phyloP scores from a whole-genome alignment of 192 early-diverging fungal species.

The Thamnidium elegans region DNA sequence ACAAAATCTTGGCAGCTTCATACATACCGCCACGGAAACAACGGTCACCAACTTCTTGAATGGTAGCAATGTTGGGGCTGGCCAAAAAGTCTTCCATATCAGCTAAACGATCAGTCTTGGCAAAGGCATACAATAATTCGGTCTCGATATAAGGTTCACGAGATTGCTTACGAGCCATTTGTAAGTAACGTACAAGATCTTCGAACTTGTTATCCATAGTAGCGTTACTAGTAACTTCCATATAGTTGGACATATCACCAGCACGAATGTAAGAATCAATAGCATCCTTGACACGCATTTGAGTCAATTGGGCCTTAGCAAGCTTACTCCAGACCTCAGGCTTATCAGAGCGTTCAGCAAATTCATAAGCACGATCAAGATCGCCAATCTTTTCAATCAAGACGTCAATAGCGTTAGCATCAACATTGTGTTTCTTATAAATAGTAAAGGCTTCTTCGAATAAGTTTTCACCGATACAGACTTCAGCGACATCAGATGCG shows the following conservation, averaged over 20 bases:
- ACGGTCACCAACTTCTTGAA: conserved; percentile 89
- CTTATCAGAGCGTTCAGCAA: conserved; percentile 87
- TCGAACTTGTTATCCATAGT: conserved; percentile 86
- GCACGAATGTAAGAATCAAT: conserved; percentile 97
- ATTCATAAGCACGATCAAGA: conserved; percentile 95
- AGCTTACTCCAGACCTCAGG: conserved; percentile 95
- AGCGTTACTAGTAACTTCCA: conserved; percentile 84
- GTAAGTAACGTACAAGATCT: conserved; percentile 90
- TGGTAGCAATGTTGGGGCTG: conserved; percentile 92
- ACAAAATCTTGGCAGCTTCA: conserved; percentile 92
- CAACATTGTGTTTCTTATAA: conserved; percentile 91
- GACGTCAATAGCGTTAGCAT: conserved; percentile 85
- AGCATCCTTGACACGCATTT: conserved; percentile 88
- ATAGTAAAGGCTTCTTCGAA: conserved; percentile 97
- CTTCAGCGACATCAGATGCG: conserved; percentile 95
- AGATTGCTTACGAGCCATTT: conserved; percentile 93
- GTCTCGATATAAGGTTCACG: conserved; percentile 96
- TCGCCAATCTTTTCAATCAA: conserved; percentile 90
- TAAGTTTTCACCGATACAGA: conserved; percentile 84
- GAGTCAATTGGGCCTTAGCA: conserved; percentile 91
- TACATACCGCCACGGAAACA: conserved; percentile 92
- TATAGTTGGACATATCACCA: conserved; percentile 84
- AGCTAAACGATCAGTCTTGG: conserved; percentile 86
- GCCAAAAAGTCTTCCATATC: conserved; percentile 96
- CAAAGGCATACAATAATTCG: conserved; percentile 93